These are phyloP conservation scores for Drechslera avenae DNA, from an alignment of 2,329 filamentous ascomycete species.

Conservation along the genomic window DNA sequence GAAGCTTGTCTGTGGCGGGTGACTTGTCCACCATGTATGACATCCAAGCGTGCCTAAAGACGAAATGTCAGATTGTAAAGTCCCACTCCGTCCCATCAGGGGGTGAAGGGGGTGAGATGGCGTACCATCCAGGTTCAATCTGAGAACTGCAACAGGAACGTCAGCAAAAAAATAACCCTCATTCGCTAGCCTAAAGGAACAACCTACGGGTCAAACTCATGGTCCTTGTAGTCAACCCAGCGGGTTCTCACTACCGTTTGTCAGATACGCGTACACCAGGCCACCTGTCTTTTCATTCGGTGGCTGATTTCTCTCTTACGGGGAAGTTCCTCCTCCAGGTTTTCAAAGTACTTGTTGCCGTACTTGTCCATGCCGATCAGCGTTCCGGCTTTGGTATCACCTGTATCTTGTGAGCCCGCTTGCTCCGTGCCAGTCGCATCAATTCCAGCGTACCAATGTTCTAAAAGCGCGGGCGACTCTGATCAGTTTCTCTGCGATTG, in stretches of 20 bases:
- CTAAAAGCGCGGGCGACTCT: slow-evolving; percentile 31
- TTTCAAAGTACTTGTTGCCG: slow-evolving; percentile 98
- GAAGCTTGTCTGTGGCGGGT: slow-evolving; percentile 74
- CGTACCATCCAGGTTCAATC: slow-evolving; percentile 86
- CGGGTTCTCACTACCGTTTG: slow-evolving; percentile 76
- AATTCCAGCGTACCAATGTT: slow-evolving; percentile 44
- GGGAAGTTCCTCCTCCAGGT: slow-evolving; percentile 85
- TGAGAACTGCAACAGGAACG: slow-evolving; percentile 64
- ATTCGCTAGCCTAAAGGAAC: not conserved
- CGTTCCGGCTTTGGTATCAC: slow-evolving; percentile 93
- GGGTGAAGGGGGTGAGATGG: not conserved
- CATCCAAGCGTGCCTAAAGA: slow-evolving; percentile 85
- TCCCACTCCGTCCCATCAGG: not conserved
- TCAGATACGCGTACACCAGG: not conserved
- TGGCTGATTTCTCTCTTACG: slow-evolving; percentile 63
- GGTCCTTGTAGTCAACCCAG: slow-evolving; percentile 96
- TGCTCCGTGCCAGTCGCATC: not conserved
- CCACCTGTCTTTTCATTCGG: too few relatives aligned
- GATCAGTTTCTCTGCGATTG: slow-evolving; percentile 34
- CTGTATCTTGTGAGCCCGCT: slow-evolving; percentile 55
- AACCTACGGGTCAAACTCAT: slow-evolving; percentile 77
- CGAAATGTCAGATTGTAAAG: slow-evolving; percentile 5
- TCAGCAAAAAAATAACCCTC: slow-evolving; percentile 41
- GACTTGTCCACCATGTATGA: slow-evolving; percentile 90
- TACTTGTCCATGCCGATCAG: slow-evolving; percentile 84